A percentile compares a stretch with the other conserved stretches of the same genome.
These are phyloP conservation scores for Zygoascus bituminiphila DNA, from an alignment of 805 yeast species.

Conservation along the genomic window DNA sequence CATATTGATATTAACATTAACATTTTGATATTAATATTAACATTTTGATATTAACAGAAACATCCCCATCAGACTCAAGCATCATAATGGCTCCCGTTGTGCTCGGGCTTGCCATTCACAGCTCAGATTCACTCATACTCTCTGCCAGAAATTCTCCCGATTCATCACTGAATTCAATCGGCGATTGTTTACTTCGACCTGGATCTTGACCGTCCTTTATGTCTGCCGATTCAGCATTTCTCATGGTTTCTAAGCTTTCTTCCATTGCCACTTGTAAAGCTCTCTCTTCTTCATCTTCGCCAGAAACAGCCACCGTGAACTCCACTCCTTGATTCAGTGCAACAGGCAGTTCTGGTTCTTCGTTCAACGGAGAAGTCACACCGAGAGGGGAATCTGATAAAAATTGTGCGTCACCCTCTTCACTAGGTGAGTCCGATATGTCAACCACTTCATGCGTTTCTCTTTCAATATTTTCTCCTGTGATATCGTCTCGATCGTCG, in stretches of 20 bases:
- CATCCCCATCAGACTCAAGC: no score
- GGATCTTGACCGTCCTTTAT: background rate
- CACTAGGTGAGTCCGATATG: background rate
- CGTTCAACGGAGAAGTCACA: background rate
- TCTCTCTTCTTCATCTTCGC: background rate
- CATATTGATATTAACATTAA: no score
- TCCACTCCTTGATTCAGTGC: background rate
- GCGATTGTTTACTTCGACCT: background rate
- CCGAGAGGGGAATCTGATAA: background rate
- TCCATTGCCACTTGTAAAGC: background rate
- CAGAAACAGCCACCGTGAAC: background rate
- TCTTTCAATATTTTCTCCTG: background rate
- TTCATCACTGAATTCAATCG: slow-evolving; percentile 1
- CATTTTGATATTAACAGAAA: background rate
- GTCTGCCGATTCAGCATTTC: background rate
- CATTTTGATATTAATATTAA: no score
- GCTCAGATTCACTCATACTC: slow-evolving; percentile 21
- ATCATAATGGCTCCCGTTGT: no score
- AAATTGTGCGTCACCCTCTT: background rate
- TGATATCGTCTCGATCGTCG: slow-evolving; percentile 2
- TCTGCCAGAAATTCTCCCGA: slow-evolving; percentile 17
- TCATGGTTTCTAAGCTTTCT: background rate
- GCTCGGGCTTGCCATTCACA: slow-evolving; percentile 6
- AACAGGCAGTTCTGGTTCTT: background rate
- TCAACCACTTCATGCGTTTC: background rate